Conservation (phyloP, 345 rosid genomes). For the Geranium brycei region DNA sequence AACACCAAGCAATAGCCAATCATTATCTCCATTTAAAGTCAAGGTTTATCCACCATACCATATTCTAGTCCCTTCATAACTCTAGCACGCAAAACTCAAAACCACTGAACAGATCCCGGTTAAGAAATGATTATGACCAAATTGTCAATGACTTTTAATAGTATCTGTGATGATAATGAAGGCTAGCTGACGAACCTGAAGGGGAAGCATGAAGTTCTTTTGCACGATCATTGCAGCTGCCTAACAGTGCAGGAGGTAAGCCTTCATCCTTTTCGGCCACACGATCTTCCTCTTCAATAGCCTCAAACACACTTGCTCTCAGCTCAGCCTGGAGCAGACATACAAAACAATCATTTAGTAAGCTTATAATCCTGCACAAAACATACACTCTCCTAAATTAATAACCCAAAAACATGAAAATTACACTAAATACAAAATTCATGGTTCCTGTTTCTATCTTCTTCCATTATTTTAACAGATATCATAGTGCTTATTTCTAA, state of each 20-base stretch:
- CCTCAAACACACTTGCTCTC: constrained; percentile 93
- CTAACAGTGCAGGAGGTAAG: constrained; percentile 79
- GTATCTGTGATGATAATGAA: background rate
- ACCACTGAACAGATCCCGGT: no score
- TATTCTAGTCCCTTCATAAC: no score
- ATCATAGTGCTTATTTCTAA: no score
- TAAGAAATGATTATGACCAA: no score
- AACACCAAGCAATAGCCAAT: no score
- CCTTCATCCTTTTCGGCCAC: constrained; percentile 69
- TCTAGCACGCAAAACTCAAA: no score
- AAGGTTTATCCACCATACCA: no score
- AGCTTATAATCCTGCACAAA: background rate
- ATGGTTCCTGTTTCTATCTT: no score
- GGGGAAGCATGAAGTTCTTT: constrained; percentile 87
- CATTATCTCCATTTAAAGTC: no score
- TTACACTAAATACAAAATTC: background rate
- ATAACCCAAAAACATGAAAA: background rate
- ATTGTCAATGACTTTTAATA: background rate
- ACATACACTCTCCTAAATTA: background rate
- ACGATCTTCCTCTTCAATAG: constrained; percentile 89
- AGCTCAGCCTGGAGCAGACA: constrained; percentile 64
- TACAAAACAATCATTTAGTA: background rate
- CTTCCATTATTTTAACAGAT: no score
- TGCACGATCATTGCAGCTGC: constrained; percentile 89
- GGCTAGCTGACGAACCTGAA: constrained; percentile 43